phyloP scores from a whole-genome alignment of 352 stramenopile species.

The Phytopythium oedochilum region DNA sequence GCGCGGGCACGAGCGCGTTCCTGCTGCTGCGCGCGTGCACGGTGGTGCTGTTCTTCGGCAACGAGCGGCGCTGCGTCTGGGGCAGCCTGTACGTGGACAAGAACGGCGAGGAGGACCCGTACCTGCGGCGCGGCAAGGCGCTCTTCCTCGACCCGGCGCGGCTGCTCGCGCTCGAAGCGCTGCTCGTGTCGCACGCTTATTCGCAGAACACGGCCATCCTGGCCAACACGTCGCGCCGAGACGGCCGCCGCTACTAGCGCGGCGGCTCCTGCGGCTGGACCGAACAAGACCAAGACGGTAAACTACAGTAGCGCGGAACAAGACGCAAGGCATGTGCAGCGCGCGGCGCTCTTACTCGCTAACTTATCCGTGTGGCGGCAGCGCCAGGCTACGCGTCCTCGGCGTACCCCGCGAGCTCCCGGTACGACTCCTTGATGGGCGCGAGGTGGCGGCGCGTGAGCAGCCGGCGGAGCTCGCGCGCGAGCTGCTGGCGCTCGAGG shows the following conservation, averaged over 20 bases:
- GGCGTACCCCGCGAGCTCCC: conserved; percentile 6
- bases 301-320: background rate
- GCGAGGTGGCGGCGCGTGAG: conserved; percentile 36
- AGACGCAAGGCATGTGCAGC: background rate
- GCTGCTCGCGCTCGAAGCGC: conserved; percentile 47
- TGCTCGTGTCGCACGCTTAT: conserved; percentile 73
- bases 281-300: background rate
- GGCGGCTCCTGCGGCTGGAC: background rate
- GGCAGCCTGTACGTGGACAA: conserved; percentile 83
- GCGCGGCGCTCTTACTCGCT: too few species aligned
- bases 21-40: conserved; percentile 74
- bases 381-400: background rate
- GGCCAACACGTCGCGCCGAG: conserved; percentile 65
- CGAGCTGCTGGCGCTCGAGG: conserved; percentile 31
- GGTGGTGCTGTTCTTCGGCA: conserved; percentile 79
- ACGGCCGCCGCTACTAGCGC: conserved; percentile 66
- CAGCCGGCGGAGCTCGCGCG: conserved; percentile 42
- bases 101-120: conserved; percentile 82
- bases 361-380: too few species aligned
- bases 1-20: conserved; percentile 55
- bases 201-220: conserved; percentile 76
- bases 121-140: conserved; percentile 71
- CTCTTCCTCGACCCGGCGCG: conserved; percentile 61
- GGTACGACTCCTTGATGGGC: conserved; percentile 45
- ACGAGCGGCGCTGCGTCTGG: conserved; percentile 78